Percentiles rank a stretch among this genome's conserved stretches.
Conservation (phyloP, 768 basidiomycete genomes). For the Hericium erinaceus region DNA sequence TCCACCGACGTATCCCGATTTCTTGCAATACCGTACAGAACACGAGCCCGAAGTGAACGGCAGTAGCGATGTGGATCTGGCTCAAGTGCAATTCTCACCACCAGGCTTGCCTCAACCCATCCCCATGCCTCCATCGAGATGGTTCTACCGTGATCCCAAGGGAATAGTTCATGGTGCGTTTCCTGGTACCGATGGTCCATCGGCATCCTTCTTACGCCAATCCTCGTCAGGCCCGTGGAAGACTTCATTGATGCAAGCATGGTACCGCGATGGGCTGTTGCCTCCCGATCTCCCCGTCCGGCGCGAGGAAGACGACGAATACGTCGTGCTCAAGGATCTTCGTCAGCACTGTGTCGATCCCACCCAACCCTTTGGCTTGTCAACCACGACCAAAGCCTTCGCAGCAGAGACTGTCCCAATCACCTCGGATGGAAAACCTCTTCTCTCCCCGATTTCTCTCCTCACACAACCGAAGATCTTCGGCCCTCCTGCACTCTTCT, state of each 20-base stretch:
- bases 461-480: conserved; percentile 73
- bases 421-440: conserved; percentile 38
- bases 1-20: conserved; percentile 79
- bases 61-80: conserved; percentile 33
- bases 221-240: conserved; percentile 68
- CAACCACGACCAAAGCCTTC: conserved; percentile 23
- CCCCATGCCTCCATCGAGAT: conserved; percentile 57
- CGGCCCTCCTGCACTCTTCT: conserved; percentile 81
- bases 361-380: conserved; percentile 59
- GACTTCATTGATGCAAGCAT: conserved; percentile 78
- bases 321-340: conserved; percentile 61
- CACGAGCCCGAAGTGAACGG: conserved; percentile 49
- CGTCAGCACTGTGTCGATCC: conserved; percentile 74
- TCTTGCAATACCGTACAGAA: conserved; percentile 57
- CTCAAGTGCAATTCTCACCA: conserved; percentile 64
- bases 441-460: conserved; percentile 67
- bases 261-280: conserved; percentile 79
- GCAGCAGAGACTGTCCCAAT: conserved; percentile 21
- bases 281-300: conserved; percentile 78
- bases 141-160: conserved; percentile 83
- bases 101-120: conserved; percentile 71
- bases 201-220: not conserved
- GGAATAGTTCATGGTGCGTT: conserved; percentile 63
- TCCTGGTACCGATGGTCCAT: not conserved
- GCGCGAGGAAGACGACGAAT: conserved; percentile 64